Conservation (phyloP, 192 early-diverging fungal species). For the Linnemannia exigua region DNA sequence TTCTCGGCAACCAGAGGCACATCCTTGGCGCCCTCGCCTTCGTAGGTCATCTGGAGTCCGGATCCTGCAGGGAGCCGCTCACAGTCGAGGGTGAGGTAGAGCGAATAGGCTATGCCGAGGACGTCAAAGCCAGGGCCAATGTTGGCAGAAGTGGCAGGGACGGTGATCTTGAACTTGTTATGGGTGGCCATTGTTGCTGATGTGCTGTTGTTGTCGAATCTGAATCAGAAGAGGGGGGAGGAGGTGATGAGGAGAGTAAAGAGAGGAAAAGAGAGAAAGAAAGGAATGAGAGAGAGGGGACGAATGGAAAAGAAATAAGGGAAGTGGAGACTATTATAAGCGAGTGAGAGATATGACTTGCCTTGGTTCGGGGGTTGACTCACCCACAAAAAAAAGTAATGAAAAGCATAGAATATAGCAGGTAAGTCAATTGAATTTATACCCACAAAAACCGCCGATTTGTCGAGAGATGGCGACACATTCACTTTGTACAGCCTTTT, state of each 20-base stretch:
- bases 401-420: too few relatives aligned
- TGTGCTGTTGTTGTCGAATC: background rate
- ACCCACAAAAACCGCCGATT: background rate
- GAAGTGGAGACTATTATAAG: background rate
- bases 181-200: conserved; percentile 28
- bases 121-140: conserved; percentile 98
- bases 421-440: background rate
- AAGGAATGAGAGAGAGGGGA: background rate
- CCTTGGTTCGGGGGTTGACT: background rate
- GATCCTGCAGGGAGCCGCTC: conserved; percentile 38
- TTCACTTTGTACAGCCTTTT: too few relatives aligned
- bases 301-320: background rate
- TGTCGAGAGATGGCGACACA: conserved; percentile 6
- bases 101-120: conserved; percentile 91
- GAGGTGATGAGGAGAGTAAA: background rate
- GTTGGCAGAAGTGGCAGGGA: conserved; percentile 98
- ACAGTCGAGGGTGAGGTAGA: conserved; percentile 84
- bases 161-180: conserved; percentile 75
- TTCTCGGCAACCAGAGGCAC: conserved; percentile 84
- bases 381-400: conserved; percentile 6
- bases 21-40: conserved; percentile 76
- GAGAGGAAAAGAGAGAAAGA: background rate
- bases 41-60: conserved; percentile 66
- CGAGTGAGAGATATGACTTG: background rate
- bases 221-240: conserved; percentile 2